phyloP scores from a whole-genome alignment of 352 stramenopile species.

The Globisporangium heterothallicum region DNA sequence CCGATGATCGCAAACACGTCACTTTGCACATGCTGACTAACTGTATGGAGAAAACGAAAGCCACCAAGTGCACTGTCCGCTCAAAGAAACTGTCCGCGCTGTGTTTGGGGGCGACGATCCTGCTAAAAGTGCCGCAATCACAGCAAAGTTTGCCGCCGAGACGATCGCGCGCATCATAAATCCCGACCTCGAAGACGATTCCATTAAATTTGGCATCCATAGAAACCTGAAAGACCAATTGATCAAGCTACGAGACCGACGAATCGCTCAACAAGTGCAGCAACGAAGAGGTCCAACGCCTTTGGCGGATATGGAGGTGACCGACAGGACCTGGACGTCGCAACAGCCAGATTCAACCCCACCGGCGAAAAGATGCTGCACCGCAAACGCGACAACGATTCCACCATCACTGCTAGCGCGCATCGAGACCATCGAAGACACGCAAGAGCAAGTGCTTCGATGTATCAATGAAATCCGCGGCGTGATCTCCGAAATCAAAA shows the following conservation, averaged over 20 bases:
- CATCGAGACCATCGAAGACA: constrained; percentile 2
- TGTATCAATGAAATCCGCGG: not conserved
- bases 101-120: constrained; percentile 9
- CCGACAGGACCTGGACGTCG: not conserved
- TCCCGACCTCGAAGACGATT: constrained; percentile 13
- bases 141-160: constrained; percentile 11
- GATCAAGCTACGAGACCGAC: constrained; percentile 10
- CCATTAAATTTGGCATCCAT: constrained; percentile 20
- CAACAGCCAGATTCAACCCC: not conserved
- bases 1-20: constrained; percentile 23
- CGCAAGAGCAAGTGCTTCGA: not conserved
- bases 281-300: not conserved
- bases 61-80: constrained; percentile 14
- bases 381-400: not conserved
- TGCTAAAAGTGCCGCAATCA: constrained; percentile 6
- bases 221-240: constrained; percentile 18
- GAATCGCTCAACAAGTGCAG: not conserved
- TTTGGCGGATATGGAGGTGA: not conserved
- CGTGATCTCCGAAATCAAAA: constrained; percentile 1
- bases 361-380: not conserved
- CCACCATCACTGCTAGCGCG: not conserved
- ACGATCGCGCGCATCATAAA: constrained; percentile 18
- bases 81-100: constrained; percentile 14
- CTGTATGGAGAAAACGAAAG: constrained; percentile 22
- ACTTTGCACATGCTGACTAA: constrained; percentile 17